A percentile compares a stretch with the other conserved stretches of the same genome.
These are phyloP conservation scores for Termitomyces sp. DNA, from an alignment of 768 basidiomycete species.

Conservation along the genomic window DNA sequence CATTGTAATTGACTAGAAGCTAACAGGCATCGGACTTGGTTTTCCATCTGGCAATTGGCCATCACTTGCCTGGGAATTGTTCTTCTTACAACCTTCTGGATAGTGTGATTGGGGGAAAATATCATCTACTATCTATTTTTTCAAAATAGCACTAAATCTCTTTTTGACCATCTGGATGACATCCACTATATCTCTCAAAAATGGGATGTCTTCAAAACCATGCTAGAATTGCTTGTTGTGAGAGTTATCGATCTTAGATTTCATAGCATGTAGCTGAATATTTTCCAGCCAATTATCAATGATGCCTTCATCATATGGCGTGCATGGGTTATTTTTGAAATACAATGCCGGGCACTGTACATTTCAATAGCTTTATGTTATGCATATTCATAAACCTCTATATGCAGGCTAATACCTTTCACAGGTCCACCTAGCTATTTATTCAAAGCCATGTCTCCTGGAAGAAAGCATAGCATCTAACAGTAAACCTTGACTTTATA, in stretches of 20 bases:
- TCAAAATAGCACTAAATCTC: neutral
- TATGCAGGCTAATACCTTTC: neutral
- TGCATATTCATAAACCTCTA: neutral
- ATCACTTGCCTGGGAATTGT: neutral
- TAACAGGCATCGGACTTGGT: neutral
- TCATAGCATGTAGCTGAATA: neutral
- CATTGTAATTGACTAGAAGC: neutral
- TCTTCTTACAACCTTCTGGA: neutral
- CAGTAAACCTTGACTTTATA: neutral
- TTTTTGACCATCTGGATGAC: neutral
- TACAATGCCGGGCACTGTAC: neutral
- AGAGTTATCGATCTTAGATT: neutral
- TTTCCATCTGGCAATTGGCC: neutral
- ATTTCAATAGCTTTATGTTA: neutral
- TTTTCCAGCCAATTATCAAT: neutral
- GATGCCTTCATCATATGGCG: too few species aligned
- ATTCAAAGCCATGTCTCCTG: neutral
- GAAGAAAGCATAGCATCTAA: neutral
- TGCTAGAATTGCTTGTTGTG: neutral
- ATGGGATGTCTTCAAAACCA: neutral
- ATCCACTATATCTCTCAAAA: neutral
- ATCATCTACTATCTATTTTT: neutral
- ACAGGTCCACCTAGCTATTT: neutral
- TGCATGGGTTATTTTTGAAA: neutral
- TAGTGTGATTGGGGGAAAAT: neutral